These are phyloP conservation scores for Narthecium ossifragum DNA, from an alignment of 106 monocot genomes.

Conservation along the genomic window DNA sequence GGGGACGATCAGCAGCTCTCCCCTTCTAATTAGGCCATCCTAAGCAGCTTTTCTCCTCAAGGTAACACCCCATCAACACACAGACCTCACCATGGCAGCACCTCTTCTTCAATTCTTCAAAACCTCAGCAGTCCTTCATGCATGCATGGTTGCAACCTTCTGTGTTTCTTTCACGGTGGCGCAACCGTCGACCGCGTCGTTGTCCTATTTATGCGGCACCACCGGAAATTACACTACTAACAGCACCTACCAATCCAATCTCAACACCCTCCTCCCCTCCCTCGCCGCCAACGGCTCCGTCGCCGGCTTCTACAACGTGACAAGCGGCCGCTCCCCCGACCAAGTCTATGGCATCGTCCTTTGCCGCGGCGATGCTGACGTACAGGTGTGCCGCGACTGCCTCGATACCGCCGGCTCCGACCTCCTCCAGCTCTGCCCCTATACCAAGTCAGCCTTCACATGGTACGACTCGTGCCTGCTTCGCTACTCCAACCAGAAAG, in stretches of 20 bases:
- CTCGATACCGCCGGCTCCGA: conserved; percentile 3
- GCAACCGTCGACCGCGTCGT: too few relatives aligned
- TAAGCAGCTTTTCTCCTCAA: too few relatives aligned
- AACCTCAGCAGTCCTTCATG: too few relatives aligned
- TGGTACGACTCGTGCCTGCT: conserved; percentile 38
- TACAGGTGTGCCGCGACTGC: conserved; percentile 17
- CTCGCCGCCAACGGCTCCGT: conserved; percentile 11
- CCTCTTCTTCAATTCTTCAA: too few relatives aligned
- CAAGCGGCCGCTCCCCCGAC: conserved; percentile 8
- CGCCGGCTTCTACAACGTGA: conserved; percentile 1
- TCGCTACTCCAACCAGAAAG: conserved; percentile 23
- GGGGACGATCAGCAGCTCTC: too few relatives aligned
- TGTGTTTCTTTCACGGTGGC: too few relatives aligned
- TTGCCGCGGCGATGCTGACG: conserved; percentile 30
- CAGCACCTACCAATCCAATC: conserved; percentile 26
- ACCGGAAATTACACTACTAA: conserved; percentile 27
- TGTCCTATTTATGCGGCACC: too few relatives aligned
- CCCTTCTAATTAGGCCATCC: too few relatives aligned
- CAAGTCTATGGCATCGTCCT: conserved; percentile 23
- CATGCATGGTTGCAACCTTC: too few relatives aligned
- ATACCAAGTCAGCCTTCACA: conserved; percentile 10
- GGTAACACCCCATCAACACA: too few relatives aligned
- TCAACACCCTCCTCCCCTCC: conserved; percentile 11
- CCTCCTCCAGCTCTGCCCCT: conserved; percentile 9
- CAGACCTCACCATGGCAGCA: too few relatives aligned